A percentile compares a stretch with the other conserved stretches of the same genome.
phyloP scores from a whole-genome alignment of 176 grass and related monocot species.

The Zoysia japonica region DNA sequence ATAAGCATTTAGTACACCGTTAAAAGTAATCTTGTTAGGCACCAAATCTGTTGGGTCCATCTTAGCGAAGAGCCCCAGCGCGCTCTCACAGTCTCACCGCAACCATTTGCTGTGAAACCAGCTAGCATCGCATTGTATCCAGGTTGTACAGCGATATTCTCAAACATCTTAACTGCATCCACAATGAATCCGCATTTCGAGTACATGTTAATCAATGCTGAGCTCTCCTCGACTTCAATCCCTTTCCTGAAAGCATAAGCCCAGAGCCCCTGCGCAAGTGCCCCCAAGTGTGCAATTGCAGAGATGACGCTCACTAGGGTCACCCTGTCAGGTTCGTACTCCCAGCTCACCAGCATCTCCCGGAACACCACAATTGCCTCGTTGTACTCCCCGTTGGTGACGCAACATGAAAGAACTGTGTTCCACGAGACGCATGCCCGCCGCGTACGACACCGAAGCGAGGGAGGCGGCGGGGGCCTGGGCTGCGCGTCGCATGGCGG shows the following conservation, averaged over 20 bases:
- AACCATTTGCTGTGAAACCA: constrained; percentile 57
- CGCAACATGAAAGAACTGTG: constrained; percentile 52
- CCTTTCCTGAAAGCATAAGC: constrained; percentile 50
- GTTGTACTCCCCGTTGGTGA: constrained; percentile 40
- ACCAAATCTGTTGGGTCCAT: constrained; percentile 45
- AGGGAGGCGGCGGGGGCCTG: not conserved
- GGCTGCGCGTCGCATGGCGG: constrained; percentile 23
- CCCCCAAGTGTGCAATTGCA: constrained; percentile 50
- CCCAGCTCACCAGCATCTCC: constrained; percentile 41
- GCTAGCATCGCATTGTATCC: constrained; percentile 63
- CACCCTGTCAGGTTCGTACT: constrained; percentile 55
- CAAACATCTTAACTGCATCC: constrained; percentile 54
- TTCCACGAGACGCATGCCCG: constrained; percentile 68
- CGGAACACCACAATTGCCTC: constrained; percentile 49
- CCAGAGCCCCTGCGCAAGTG: constrained; percentile 52
- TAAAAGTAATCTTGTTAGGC: constrained; percentile 65
- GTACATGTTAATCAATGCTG: constrained; percentile 64
- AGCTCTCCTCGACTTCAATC: constrained; percentile 51
- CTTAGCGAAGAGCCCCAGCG: constrained; percentile 51
- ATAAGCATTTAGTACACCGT: constrained; percentile 61
- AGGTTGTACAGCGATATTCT: constrained; percentile 30
- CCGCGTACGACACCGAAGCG: constrained; percentile 18
- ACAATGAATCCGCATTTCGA: constrained; percentile 61
- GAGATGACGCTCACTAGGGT: constrained; percentile 61
- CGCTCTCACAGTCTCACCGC: constrained; percentile 22